These are phyloP conservation scores for Scedosporium minutisporum DNA, from an alignment of 2,329 filamentous ascomycete species.

Conservation along the genomic window DNA sequence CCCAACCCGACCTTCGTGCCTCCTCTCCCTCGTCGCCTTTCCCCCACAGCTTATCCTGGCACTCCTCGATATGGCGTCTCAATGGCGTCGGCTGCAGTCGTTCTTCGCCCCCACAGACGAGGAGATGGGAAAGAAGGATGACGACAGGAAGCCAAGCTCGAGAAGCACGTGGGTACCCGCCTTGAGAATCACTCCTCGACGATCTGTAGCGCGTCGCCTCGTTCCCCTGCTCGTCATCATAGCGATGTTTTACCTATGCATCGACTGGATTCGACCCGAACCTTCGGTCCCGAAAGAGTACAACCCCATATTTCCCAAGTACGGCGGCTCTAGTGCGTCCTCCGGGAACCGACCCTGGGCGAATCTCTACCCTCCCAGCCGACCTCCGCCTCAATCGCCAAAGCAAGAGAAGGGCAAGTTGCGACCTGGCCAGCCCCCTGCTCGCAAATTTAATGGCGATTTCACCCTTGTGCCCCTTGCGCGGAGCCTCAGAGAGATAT, in stretches of 20 bases:
- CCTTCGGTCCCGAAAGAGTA: conserved; percentile 39
- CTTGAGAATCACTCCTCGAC: conserved; percentile 24
- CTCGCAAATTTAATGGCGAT: conserved; percentile 41
- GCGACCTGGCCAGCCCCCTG: neutral
- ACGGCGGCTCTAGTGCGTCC: neutral
- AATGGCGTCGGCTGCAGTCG: conserved; percentile 13
- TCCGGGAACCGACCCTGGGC: conserved; percentile 8
- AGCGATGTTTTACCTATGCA: conserved; percentile 23
- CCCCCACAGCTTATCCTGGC: neutral
- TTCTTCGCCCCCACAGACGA: conserved; percentile 41
- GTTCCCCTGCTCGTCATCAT: conserved; percentile 43
- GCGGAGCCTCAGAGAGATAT: conserved; percentile 49
- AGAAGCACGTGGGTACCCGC: conserved; percentile 11
- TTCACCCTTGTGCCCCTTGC: conserved; percentile 60
- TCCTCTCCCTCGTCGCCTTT: neutral
- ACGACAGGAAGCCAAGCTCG: conserved; percentile 33
- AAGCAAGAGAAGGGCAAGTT: neutral
- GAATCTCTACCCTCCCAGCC: neutral
- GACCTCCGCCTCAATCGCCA: neutral
- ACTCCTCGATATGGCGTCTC: neutral
- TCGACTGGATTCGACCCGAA: conserved; percentile 55
- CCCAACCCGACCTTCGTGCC: neutral
- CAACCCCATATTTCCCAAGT: conserved; percentile 16
- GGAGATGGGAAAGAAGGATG: conserved; percentile 51
- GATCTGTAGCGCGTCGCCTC: conserved; percentile 34